Percentiles rank a stretch among this genome's conserved stretches.
Evolutionary conservation across 1,139 yeast species (phyloP).

Genomic region (Hansenula sp.): DNA sequence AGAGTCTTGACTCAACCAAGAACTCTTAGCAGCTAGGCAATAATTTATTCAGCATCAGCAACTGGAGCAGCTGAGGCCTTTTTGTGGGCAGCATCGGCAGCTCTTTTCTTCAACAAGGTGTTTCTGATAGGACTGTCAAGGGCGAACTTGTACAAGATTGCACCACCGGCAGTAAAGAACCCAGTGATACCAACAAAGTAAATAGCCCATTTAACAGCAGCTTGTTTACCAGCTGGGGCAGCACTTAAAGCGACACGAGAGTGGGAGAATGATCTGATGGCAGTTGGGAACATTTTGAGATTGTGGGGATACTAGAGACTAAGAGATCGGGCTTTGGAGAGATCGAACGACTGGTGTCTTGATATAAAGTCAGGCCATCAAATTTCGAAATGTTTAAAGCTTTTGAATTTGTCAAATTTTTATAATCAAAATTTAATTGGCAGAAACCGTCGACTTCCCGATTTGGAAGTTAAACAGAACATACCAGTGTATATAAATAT

Average conservation of each 20-base stretch:
- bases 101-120: slow-evolving; percentile 7
- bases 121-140: slow-evolving; percentile 17
- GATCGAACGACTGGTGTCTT: too few relatives aligned
- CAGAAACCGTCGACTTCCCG: slow-evolving; percentile 9
- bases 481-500: background rate
- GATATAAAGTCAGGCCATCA: too few relatives aligned
- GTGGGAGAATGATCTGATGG: slow-evolving; percentile 22
- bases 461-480: slow-evolving; percentile 6
- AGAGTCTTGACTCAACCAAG: background rate
- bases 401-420: background rate
- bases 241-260: slow-evolving; percentile 20
- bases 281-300: slow-evolving; percentile 21
- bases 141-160: slow-evolving; percentile 19
- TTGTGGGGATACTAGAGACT: too few relatives aligned
- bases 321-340: background rate
- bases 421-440: slow-evolving; percentile 6
- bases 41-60: background rate
- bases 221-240: slow-evolving; percentile 14
- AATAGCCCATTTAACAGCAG: slow-evolving; percentile 18
- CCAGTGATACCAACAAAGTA: slow-evolving; percentile 22
- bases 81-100: background rate
- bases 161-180: slow-evolving; percentile 18
- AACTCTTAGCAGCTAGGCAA: background rate
- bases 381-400: too few relatives aligned
- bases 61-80: background rate